These are phyloP conservation scores for Colletotrichum neosansevieriae DNA, from an alignment of 2,329 filamentous ascomycete genomes.

Conservation along the genomic window DNA sequence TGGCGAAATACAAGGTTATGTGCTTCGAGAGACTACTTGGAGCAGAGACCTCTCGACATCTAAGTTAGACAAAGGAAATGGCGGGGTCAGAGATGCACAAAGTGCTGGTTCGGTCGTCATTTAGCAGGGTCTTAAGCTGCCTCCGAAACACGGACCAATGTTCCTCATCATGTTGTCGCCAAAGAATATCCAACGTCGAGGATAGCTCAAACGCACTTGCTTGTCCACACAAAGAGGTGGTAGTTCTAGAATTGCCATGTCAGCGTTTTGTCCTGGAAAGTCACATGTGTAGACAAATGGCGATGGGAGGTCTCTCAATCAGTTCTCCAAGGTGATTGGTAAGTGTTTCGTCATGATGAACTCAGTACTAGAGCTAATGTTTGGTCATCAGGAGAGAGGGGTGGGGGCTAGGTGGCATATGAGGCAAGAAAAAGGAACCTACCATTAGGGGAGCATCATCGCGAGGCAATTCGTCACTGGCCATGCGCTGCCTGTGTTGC, in stretches of 20 bases:
- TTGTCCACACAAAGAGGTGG: neutral
- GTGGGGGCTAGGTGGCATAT: conserved; percentile 8
- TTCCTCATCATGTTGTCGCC: conserved; percentile 77
- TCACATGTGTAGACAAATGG: conserved; percentile 19
- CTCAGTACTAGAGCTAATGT: conserved; percentile 63
- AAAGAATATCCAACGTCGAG: neutral
- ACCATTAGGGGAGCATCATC: conserved; percentile 11
- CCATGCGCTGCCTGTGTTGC: conserved; percentile 21
- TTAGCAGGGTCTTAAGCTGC: conserved; percentile 90
- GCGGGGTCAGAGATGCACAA: conserved; percentile 78
- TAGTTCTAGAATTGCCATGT: conserved; percentile 17
- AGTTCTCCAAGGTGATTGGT: conserved; percentile 73
- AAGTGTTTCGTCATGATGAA: conserved; percentile 66
- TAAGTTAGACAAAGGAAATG: too few relatives aligned
- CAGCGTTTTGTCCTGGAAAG: conserved; percentile 6
- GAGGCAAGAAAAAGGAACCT: conserved; percentile 3
- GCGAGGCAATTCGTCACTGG: conserved; percentile 33
- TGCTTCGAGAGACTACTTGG: too few relatives aligned
- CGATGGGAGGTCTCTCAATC: conserved; percentile 53
- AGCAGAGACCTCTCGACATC: too few relatives aligned
- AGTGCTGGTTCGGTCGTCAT: conserved; percentile 81
- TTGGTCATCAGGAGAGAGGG: conserved; percentile 60
- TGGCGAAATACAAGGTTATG: too few relatives aligned
- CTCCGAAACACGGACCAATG: conserved; percentile 97
- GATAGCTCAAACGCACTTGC: too few relatives aligned